Conservation (phyloP, 106 monocot genomes). For the Platanthera zijinensis region DNA sequence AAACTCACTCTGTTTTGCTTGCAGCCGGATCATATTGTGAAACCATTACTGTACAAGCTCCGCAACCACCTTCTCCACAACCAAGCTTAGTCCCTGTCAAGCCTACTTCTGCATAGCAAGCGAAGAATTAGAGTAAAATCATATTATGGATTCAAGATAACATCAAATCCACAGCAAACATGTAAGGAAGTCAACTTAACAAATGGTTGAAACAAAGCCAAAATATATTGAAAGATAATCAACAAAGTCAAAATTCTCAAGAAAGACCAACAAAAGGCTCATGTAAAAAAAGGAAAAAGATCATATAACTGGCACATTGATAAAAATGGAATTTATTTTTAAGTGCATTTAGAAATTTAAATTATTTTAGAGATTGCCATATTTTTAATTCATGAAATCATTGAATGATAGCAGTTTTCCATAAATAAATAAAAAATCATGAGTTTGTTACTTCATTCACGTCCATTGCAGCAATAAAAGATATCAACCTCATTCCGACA, state of each 20-base stretch:
- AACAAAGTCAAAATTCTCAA: neutral
- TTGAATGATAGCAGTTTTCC: neutral
- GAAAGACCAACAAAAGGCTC: neutral
- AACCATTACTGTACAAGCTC: slow-evolving; percentile 97
- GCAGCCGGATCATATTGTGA: slow-evolving; percentile 57
- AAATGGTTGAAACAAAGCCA: neutral
- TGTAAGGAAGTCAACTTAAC: neutral
- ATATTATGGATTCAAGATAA: neutral
- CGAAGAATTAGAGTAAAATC: neutral
- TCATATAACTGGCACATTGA: neutral
- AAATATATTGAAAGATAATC: neutral
- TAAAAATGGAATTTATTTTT: neutral
- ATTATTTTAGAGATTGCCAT: neutral
- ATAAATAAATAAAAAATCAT: too few relatives aligned
- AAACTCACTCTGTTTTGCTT: slow-evolving; percentile 70
- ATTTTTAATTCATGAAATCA: neutral
- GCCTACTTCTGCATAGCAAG: slow-evolving; percentile 44
- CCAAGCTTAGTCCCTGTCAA: slow-evolving; percentile 92
- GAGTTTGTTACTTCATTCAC: too few relatives aligned
- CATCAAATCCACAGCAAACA: neutral
- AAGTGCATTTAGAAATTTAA: neutral
- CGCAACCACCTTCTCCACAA: slow-evolving; percentile 99
- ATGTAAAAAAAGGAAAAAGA: neutral
- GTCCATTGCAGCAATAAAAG: too few relatives aligned
- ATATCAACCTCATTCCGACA: too few relatives aligned